Evolutionary conservation across 768 basidiomycete genomes (phyloP).

Genomic region (Amanita molliuscula): DNA sequence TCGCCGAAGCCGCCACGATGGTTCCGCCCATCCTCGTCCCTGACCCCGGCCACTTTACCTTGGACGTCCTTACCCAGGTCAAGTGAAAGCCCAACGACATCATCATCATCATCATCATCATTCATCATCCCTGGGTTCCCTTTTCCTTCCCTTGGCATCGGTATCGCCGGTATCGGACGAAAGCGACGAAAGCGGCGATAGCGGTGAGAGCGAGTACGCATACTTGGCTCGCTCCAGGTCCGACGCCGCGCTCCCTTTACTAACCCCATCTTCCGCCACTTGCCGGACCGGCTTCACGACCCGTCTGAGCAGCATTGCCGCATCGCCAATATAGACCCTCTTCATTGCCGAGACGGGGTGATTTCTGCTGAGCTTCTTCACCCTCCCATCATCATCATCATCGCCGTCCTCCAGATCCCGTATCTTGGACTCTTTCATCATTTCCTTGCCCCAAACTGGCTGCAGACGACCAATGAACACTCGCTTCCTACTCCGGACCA

Average conservation of each 20-base stretch:
- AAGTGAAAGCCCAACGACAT: not conserved
- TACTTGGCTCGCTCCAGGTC: not conserved
- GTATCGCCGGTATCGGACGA: not conserved
- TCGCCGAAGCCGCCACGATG: not conserved
- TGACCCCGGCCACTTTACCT: not conserved
- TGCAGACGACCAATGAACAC: slow-evolving; percentile 22
- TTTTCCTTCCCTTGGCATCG: not conserved
- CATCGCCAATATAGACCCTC: slow-evolving; percentile 9
- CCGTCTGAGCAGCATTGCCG: slow-evolving; percentile 1
- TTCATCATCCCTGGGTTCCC: too few species aligned
- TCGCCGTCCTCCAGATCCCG: not conserved
- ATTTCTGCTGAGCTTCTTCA: not conserved
- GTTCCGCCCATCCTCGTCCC: not conserved
- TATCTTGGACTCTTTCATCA: not conserved
- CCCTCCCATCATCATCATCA: slow-evolving; percentile 1
- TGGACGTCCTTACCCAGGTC: not conserved
- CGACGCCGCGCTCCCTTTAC: not conserved
- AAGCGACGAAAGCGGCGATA: slow-evolving; percentile 1
- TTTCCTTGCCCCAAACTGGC: slow-evolving; percentile 18
- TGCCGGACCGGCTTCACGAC: not conserved
- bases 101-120: too few species aligned
- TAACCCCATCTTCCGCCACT: not conserved
- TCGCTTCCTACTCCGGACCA: slow-evolving; percentile 8
- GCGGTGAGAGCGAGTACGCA: not conserved
- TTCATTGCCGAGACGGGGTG: not conserved